Base-by-base conservation (phyloP, 306 rosid species). In the Vigna mungo region DNA sequence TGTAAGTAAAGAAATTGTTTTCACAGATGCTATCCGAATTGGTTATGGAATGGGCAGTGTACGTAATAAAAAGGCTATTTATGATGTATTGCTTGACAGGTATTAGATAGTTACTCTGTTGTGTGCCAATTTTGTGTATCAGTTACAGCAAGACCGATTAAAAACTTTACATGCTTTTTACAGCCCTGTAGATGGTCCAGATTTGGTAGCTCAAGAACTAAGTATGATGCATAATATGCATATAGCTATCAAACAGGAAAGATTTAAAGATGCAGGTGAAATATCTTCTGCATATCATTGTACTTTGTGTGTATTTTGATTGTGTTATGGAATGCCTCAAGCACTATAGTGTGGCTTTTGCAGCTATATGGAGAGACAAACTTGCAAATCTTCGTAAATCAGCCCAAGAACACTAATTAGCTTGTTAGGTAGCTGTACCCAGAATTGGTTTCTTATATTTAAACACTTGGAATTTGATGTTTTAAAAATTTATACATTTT, bases 31-130 rank as follows among this genome's bases (percentile, higher is more conserved):
- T 17, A 87, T 96, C 73, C 81, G 90, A 82, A 70, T 96, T 65
- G 83, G 92, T 74, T 91, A 85, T 81, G 97, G 97, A 76, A 86
- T 85, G 86, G 91, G 94, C 66, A 77, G 97, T 84, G 79, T 70
- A 82, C 93, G 47, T 4, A 73, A 85, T 65, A 75, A 78, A 64
- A 96, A 84, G 78, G 65, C 93, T 58, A 72, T 79, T 65, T 96
- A 88, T 76, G 97, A 96, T 80, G 97, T 92, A 78, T 75, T 84
- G 58, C 99, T 96, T 76, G 98, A 96, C 88, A 92, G 98, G 99
- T 96, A 87, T 44, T 82, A 58, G 72, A 53, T 80, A 61, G 47
- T 68, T 80, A 62, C 74, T 70, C 41, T 21, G 51, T 78, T 12
- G 4, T 78, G 51, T 52, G 51, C 27, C 48, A 25, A 37, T 58